Conservation (phyloP, 345 rosid genomes). For the Physaria fendleri region DNA sequence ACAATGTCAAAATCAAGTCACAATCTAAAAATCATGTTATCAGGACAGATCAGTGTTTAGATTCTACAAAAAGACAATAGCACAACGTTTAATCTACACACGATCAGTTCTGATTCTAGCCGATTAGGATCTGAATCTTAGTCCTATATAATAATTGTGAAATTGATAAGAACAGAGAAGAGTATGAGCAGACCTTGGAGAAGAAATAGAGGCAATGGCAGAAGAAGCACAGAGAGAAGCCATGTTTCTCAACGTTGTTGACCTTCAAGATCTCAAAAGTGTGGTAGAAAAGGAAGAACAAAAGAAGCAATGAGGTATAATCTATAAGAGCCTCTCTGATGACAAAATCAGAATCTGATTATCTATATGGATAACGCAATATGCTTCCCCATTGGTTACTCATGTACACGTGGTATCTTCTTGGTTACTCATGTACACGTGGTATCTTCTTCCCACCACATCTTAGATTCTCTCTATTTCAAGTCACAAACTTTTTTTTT, state of each 20-base stretch:
- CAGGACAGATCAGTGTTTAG: no score
- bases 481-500: no score
- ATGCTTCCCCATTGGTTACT: constrained; percentile 28
- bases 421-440: constrained; percentile 13
- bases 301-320: constrained; percentile 7
- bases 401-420: constrained; percentile 12
- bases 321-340: constrained; percentile 12
- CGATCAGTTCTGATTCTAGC: not conserved
- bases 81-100: no score
- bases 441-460: constrained; percentile 20
- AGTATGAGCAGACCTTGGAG: constrained; percentile 57
- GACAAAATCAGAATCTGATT: constrained; percentile 28
- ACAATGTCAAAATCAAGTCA: not conserved
- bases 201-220: constrained; percentile 65
- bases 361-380: constrained; percentile 28
- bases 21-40: no score
- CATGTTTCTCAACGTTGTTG: constrained; percentile 47
- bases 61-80: no score
- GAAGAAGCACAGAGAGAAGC: constrained; percentile 91
- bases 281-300: no score
- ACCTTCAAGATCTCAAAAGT: constrained; percentile 27
- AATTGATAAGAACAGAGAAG: not conserved
- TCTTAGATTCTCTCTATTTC: constrained; percentile 12
- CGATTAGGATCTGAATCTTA: not conserved
- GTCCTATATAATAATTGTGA: not conserved